Base-by-base conservation (phyloP, 345 rosid species). In the Erucastrum elatum region DNA sequence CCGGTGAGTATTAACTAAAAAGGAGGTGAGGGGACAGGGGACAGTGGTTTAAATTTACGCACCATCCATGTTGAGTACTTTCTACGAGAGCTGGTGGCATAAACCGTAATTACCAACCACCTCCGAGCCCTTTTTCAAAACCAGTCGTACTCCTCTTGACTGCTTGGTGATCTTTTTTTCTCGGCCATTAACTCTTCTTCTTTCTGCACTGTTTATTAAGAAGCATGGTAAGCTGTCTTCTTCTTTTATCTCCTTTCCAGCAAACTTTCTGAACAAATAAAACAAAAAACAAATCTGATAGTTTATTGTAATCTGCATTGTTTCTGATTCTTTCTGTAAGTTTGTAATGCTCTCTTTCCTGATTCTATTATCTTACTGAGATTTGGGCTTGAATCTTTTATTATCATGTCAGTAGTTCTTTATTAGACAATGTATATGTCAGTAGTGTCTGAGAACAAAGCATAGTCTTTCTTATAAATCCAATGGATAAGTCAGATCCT, bases 401-500 rank as follows among this genome's bases (percentile, higher is more conserved):
- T 12, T 46, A 46, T 46, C 15, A 12, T n/a, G n/a, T n/a, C n/a
- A n/a, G n/a, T n/a, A n/a, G n/a, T n/a, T n/a, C n/a, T n/a, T n/a
- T n/a, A n/a, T 46, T 46, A 12, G 53, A 12, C 53, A 46, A 49
- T 13, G 56, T 49, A 13, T 49, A 49, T 41, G 13, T 41, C 4
- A n/a, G n/a, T n/a, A n/a, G n/a, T 49, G 56, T n/a, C 56, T n/a
- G 56, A 15, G 56, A 49, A 39, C 3, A 10, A 39, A 3, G 13
- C 2, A 29, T 39, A 39, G 9, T 39, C 46, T 39, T 9, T 39
- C 9, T 39, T 81, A 27, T 21, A 16, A 44, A 46, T 46, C 8
- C 53, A 51, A 41, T 17, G n/a, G 8, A 33, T 44, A 4, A 26
- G 63, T 71, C 26, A 64, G 66, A 77, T 64, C 59, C 71, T 55